Conservation (phyloP, 2,329 filamentous ascomycete species). For the Cordyceps fumosorosea region DNA sequence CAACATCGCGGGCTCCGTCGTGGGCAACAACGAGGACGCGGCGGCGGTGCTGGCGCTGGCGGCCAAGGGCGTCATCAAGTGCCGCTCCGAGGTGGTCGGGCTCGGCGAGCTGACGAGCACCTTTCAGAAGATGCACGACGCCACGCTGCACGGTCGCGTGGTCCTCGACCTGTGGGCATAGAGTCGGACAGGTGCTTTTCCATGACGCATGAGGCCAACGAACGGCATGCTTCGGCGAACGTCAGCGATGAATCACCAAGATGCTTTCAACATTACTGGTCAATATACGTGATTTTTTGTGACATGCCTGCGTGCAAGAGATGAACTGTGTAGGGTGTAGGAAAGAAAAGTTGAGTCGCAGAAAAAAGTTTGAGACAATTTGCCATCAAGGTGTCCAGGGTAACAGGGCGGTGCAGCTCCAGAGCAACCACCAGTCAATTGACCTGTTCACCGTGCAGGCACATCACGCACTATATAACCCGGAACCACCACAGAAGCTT, state of each 20-base stretch:
- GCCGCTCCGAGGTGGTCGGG: constrained; percentile 6
- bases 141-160: constrained; percentile 12
- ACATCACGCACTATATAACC: no score
- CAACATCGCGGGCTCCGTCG: constrained; percentile 42
- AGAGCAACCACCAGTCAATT: no score
- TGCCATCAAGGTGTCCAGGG: not conserved
- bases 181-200: not conserved
- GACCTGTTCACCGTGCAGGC: no score
- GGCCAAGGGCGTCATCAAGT: constrained; percentile 6
- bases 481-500: no score
- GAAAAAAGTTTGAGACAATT: no score
- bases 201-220: no score
- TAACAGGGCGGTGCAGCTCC: not conserved
- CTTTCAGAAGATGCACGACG: constrained; percentile 12
- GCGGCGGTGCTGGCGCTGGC: constrained; percentile 11
- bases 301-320: not conserved
- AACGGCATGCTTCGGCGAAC: not conserved
- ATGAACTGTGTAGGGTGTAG: no score
- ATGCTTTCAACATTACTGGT: not conserved
- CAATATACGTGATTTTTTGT: not conserved
- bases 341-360: no score
- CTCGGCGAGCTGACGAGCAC: constrained; percentile 10
- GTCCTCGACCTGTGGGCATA: constrained; percentile 11
- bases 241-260: not conserved
- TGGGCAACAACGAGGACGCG: constrained; percentile 44